phyloP scores from a whole-genome alignment of 805 yeast species.

The Clavispora phyllophila region DNA sequence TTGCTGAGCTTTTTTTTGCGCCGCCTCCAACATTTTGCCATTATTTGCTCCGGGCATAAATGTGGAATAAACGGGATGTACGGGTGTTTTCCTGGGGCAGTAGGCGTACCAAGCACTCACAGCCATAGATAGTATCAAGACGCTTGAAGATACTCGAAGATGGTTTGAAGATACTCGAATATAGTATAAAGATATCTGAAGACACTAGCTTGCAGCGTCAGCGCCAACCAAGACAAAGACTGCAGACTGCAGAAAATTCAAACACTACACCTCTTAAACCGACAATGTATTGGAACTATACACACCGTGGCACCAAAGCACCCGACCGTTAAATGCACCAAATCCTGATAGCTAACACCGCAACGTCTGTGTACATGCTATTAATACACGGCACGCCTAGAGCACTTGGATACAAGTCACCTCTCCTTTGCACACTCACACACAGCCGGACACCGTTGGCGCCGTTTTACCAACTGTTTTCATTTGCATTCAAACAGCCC shows the following conservation, averaged over 20 bases:
- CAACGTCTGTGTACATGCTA: conserved; percentile 44
- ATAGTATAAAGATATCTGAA: too few relatives aligned
- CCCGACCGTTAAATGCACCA: conserved; percentile 19
- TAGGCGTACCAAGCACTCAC: too few relatives aligned
- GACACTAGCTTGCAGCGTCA: too few relatives aligned
- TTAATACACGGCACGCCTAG: conserved; percentile 58
- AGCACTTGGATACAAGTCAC: conserved; percentile 38
- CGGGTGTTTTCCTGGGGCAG: background rate
- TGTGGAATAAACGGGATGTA: too few relatives aligned
- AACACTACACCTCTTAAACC: background rate
- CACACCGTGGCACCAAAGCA: conserved; percentile 1
- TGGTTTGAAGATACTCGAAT: too few relatives aligned
- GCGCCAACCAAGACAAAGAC: too few relatives aligned
- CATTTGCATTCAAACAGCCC: conserved; percentile 1
- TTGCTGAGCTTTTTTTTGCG: too few relatives aligned
- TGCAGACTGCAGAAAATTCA: too few relatives aligned
- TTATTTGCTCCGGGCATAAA: too few relatives aligned
- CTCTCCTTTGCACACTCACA: background rate
- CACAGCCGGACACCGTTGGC: background rate
- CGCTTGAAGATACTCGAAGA: too few relatives aligned
- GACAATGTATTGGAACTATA: conserved; percentile 6
- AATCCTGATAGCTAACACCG: conserved; percentile 59
- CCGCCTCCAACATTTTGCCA: too few relatives aligned
- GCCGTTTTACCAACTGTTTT: background rate
- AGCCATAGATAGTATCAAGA: too few relatives aligned